Base-by-base conservation (phyloP, 2,329 filamentous ascomycete species). In the Penicillium psychrosexuale region DNA sequence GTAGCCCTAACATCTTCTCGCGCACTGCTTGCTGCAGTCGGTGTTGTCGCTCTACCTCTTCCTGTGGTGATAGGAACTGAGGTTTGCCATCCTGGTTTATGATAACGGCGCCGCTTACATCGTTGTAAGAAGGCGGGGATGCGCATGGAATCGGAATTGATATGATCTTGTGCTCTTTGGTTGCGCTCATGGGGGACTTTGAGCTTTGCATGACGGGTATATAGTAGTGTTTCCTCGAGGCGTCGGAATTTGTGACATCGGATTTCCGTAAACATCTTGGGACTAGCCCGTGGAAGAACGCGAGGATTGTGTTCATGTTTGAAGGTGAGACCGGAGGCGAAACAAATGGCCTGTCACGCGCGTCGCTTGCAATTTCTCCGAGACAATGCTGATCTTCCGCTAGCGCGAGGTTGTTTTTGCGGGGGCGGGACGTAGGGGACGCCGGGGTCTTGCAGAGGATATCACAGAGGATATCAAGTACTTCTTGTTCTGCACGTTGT, bases 91-190 rank as follows among this genome's bases (percentile, higher is more conserved):
- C 47, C 37, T 55, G 56, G 47, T 62, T 61, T 30, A 68, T 62
- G n/a, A 68, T 42, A 22, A 68, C 64, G 12, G 65, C 56, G 15
- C 62, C 66, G 45, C 62, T 66, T 12, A 68, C 61, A 13, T 67
- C 63, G 58, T 65, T 66, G 42, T 68, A 68, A 9, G 51, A 47
- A 3, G 65, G 66, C 5, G 66, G 52, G 8, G 51, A 13, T 28
- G 24, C 28, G 19, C 22, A 45, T 17, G 48, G 7, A 33, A 17
- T n/a, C 22, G 30, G 17, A 27, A 17, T 2, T 24, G 19, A 12
- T 43, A 19, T 28, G 22, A 2, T 51, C 8, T 27, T n/a, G 38
- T 34, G 39, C 13, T 40, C 36, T 49, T 49, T 34, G 28, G 47
- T 50, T 39, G 19, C 22, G 13, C 27, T 22, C 24, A 36, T 36